Conservation (phyloP, 75 land plant genomes). For the Isoetes taiwanensis region DNA sequence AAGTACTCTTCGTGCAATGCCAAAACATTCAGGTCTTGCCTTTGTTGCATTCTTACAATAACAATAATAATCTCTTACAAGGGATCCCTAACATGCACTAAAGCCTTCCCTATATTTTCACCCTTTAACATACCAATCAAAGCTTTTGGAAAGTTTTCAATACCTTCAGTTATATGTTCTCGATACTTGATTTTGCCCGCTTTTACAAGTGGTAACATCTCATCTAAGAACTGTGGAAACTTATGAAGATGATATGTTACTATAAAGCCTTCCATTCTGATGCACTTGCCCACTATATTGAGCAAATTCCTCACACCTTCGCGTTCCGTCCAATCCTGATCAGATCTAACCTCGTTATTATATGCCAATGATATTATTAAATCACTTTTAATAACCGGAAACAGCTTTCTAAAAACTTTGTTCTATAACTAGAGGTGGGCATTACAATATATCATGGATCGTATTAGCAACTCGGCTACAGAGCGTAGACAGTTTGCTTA, state of each 20-base stretch:
- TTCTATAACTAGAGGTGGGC: too few relatives aligned
- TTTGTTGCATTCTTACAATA: too few relatives aligned
- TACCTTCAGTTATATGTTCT: not conserved
- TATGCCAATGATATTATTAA: too few relatives aligned
- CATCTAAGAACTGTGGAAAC: not conserved
- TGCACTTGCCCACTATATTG: not conserved
- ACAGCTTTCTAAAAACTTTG: too few relatives aligned
- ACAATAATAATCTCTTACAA: too few relatives aligned
- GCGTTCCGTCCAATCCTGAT: not conserved
- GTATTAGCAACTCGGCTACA: too few relatives aligned
- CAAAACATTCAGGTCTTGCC: too few relatives aligned
- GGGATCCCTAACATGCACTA: conserved; percentile 8
- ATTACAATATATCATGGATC: too few relatives aligned
- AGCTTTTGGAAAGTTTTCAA: not conserved
- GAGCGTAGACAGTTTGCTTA: too few relatives aligned
- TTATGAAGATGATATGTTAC: not conserved
- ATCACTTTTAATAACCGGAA: too few relatives aligned
- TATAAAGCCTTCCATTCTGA: not conserved
- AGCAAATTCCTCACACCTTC: not conserved
- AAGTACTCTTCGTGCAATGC: too few relatives aligned
- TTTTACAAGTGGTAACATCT: not conserved
- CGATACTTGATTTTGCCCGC: not conserved
- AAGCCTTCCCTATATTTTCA: not conserved
- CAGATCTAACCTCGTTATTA: too few relatives aligned
- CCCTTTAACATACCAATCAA: not conserved